Evolutionary conservation across 2,329 filamentous ascomycete genomes (phyloP).

Genomic region (Ustilaginoidea virens): DNA sequence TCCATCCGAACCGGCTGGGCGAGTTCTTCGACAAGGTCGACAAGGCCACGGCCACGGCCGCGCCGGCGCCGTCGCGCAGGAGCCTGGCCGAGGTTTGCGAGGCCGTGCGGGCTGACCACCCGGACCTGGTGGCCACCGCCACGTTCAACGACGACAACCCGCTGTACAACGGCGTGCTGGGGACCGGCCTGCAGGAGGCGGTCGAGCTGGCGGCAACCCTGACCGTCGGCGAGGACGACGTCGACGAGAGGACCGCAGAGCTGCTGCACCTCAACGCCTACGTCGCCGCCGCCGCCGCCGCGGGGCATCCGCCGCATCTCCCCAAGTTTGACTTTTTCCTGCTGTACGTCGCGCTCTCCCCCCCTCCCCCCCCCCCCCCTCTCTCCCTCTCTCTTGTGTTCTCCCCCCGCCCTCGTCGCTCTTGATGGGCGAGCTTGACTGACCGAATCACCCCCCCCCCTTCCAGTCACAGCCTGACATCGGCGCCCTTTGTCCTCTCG

Average conservation of each 20-base stretch:
- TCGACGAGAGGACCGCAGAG: slow-evolving; percentile 37
- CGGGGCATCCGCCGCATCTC: slow-evolving; percentile 46
- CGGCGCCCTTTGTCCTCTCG: slow-evolving; percentile 54
- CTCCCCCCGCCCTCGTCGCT: not conserved
- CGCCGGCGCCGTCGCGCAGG: no score
- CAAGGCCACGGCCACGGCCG: slow-evolving; percentile 21
- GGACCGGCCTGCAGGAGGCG: slow-evolving; percentile 47
- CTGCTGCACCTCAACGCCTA: slow-evolving; percentile 53
- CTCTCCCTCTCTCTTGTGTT: not conserved
- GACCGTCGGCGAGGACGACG: slow-evolving; percentile 35
- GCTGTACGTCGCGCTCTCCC: slow-evolving; percentile 23
- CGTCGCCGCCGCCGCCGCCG: slow-evolving; percentile 36
- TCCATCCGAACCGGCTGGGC: slow-evolving; percentile 45
- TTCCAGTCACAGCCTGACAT: slow-evolving; percentile 59
- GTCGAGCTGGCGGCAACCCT: slow-evolving; percentile 44
- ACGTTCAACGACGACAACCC: slow-evolving; percentile 40
- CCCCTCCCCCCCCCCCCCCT: not conserved
- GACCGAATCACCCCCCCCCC: not conserved
- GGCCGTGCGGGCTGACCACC: slow-evolving; percentile 33
- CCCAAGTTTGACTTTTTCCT: slow-evolving; percentile 72
- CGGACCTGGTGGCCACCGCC: slow-evolving; percentile 38
- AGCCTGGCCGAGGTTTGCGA: slow-evolving; percentile 41
- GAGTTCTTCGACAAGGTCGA: slow-evolving; percentile 40
- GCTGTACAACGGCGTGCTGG: slow-evolving; percentile 52
- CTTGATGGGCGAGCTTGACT: no score